Evolutionary conservation across 2,329 filamentous ascomycete species (phyloP).

Genomic region (Diaporthe velutina): DNA sequence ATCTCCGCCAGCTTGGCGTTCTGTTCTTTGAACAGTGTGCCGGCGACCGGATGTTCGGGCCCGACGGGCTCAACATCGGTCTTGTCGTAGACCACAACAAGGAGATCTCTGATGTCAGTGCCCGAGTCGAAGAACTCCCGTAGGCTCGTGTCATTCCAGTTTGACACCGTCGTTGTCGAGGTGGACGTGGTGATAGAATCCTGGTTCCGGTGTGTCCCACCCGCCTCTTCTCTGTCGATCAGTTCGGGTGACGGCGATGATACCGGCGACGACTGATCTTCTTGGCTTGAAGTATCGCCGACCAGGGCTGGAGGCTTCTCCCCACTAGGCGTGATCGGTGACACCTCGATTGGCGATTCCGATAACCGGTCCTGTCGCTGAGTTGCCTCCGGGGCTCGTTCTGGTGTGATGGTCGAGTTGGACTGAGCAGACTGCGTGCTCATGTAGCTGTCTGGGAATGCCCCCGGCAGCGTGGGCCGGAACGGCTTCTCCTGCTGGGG

Average conservation of each 20-base stretch:
- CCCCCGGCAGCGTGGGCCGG: slow-evolving; percentile 54
- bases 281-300: slow-evolving; percentile 78
- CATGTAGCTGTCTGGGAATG: slow-evolving; percentile 57
- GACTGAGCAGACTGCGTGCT: slow-evolving; percentile 48
- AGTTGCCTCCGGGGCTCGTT: slow-evolving; percentile 48
- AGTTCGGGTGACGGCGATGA: slow-evolving; percentile 72
- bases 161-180: slow-evolving; percentile 69
- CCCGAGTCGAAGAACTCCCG: slow-evolving; percentile 92
- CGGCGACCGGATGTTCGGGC: slow-evolving; percentile 87
- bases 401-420: slow-evolving; percentile 45
- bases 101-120: slow-evolving; percentile 88
- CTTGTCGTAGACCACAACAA: slow-evolving; percentile 94
- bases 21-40: slow-evolving; percentile 86
- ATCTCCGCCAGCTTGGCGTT: slow-evolving; percentile 89
- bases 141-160: slow-evolving; percentile 90
- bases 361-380: slow-evolving; percentile 63
- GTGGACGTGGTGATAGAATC: slow-evolving; percentile 67
- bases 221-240: slow-evolving; percentile 61
- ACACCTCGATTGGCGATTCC: slow-evolving; percentile 78
- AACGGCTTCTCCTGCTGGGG: slow-evolving; percentile 39
- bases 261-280: slow-evolving; percentile 71
- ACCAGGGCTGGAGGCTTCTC: slow-evolving; percentile 75
- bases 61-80: slow-evolving; percentile 83
- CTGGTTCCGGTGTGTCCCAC: slow-evolving; percentile 55
- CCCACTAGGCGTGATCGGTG: slow-evolving; percentile 59